Percentiles rank a stretch among this genome's conserved stretches.
phyloP scores from a whole-genome alignment of 495 filamentous ascomycete species.

The Annulohypoxylon maeteangense region DNA sequence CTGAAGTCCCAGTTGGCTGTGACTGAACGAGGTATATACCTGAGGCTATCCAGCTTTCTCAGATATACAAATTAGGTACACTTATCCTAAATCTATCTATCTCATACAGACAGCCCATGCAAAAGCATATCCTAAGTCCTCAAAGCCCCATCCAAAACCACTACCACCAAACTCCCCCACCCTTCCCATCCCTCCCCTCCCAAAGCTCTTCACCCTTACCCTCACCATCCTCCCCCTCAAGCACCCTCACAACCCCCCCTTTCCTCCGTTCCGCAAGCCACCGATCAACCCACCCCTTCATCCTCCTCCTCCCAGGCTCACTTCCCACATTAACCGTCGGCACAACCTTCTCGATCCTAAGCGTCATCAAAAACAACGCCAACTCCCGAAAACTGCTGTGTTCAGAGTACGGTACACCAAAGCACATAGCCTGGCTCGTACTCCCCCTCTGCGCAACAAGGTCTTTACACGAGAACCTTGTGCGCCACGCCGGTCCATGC shows the following conservation, averaged over 20 bases:
- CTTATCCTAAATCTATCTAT: no score
- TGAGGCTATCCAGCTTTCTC: no score
- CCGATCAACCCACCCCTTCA: conserved; percentile 91
- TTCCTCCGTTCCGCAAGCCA: conserved; percentile 88
- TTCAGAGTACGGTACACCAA: conserved; percentile 93
- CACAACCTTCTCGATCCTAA: conserved; percentile 87
- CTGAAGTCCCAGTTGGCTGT: not conserved
- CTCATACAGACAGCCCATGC: not conserved
- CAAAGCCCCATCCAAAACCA: not conserved
- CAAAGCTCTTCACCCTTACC: conserved; percentile 45
- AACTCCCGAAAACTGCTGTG: conserved; percentile 94
- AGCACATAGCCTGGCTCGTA: conserved; percentile 79
- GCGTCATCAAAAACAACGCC: conserved; percentile 88
- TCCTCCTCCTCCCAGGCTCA: conserved; percentile 70
- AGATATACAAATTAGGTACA: no score
- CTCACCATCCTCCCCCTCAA: conserved; percentile 49
- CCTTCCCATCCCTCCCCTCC: conserved; percentile 54
- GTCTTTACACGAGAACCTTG: conserved; percentile 70
- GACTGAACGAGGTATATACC: no score
- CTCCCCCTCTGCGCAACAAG: conserved; percentile 82
- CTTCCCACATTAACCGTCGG: conserved; percentile 93
- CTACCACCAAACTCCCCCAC: conserved; percentile 59
- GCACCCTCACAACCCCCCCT: conserved; percentile 74
- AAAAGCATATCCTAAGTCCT: not conserved
- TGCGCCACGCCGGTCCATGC: conserved; percentile 76